Conservation (phyloP, 2,329 filamentous ascomycete species). For the Rhynchosporium graminicola region DNA sequence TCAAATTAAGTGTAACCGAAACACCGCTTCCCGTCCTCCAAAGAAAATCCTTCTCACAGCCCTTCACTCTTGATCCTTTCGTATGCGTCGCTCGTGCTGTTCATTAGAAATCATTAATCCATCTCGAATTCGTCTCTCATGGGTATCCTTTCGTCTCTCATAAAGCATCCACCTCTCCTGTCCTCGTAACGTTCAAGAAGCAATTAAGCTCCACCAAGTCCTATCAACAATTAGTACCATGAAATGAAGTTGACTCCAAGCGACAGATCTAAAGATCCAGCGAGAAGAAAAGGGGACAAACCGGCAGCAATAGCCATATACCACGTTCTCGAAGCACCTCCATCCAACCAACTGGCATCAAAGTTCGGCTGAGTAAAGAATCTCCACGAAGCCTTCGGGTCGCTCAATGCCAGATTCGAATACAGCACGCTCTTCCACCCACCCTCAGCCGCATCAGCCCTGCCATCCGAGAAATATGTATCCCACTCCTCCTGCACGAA, state of each 20-base stretch:
- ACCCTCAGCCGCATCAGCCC: constrained; percentile 64
- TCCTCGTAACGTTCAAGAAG: neutral
- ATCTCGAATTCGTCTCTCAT: neutral
- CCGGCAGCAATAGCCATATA: constrained; percentile 79
- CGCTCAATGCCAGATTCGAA: constrained; percentile 76
- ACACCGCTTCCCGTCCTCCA: neutral
- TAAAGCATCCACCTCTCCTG: neutral
- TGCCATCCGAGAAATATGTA: constrained; percentile 69
- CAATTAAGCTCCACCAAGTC: constrained; percentile 6
- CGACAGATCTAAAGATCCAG: neutral
- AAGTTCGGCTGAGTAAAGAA: constrained; percentile 74
- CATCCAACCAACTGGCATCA: constrained; percentile 71
- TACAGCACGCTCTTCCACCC: constrained; percentile 87
- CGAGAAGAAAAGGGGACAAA: constrained; percentile 35
- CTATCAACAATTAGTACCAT: neutral
- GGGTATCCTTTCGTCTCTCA: neutral
- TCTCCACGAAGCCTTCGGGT: constrained; percentile 67
- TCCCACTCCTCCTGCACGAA: constrained; percentile 87
- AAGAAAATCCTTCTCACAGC: neutral
- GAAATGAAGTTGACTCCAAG: too few relatives aligned
- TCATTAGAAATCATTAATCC: neutral
- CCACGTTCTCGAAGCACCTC: constrained; percentile 82
- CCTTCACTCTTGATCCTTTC: neutral
- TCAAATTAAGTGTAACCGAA: neutral
- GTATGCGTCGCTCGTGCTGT: neutral